Evolutionary conservation across 1,284 basidiomycete species (phyloP).

Genomic region (Rhodotorula sp.): DNA sequence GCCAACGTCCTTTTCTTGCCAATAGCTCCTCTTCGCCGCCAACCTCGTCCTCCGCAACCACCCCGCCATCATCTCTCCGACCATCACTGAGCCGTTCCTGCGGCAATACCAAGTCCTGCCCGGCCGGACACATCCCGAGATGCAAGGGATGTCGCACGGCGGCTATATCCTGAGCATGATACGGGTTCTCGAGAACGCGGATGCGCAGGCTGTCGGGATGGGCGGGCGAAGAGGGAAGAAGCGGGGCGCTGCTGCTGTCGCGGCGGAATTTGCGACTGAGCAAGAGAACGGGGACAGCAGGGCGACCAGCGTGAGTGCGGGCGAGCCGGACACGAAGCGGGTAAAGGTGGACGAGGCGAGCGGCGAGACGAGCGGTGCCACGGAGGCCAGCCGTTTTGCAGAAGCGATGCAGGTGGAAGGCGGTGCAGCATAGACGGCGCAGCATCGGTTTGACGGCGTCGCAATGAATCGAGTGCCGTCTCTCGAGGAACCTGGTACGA

Average conservation of each 20-base stretch:
- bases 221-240: conserved; percentile 4
- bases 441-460: no score
- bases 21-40: conserved; percentile 66
- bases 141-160: conserved; percentile 85
- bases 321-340: not conserved
- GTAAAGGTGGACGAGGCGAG: not conserved
- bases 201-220: conserved; percentile 15
- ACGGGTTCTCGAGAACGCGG: conserved; percentile 41
- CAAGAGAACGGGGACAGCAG: not conserved
- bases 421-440: not conserved
- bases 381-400: not conserved
- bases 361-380: no score
- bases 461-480: no score
- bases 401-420: not conserved
- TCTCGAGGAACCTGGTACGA: no score
- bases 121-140: conserved; percentile 91
- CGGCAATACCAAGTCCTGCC: conserved; percentile 92
- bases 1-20: not conserved
- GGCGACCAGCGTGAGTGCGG: not conserved
- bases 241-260: not conserved
- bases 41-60: conserved; percentile 68
- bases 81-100: conserved; percentile 83
- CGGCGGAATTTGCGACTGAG: not conserved
- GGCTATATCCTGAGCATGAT: conserved; percentile 73
- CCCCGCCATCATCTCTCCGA: conserved; percentile 72